Evolutionary conservation across 2,329 filamentous ascomycete species (phyloP), one percentile per base, ranked within the genome.

Genomic region (Xylariaceae sp.): DNA sequence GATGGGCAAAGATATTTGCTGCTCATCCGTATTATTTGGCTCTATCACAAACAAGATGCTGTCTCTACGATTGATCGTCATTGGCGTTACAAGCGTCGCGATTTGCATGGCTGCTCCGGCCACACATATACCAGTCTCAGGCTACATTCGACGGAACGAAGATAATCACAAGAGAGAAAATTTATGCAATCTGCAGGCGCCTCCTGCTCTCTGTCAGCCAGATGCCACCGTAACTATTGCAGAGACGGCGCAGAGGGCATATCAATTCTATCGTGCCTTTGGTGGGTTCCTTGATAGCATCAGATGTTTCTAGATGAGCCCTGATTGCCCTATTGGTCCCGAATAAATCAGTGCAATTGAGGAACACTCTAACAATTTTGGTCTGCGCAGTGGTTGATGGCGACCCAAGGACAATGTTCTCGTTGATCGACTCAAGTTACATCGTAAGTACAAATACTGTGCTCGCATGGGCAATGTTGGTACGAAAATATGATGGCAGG

Each of bases 241-340:
- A 49, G 65, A 71, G 60, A 70, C 68, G 12, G 69, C 69, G 1
- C 52, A 60, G 47, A 54, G 68, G 33, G 69, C 69, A 2, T 71
- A 71, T 58, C 55, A 68, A 42, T 71, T 71, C 61, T 71, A 71
- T 47, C 66, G 68, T 19, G 66, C 69, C 1, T 71, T 71, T 44
- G 66, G 22, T 27, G 22, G 4, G 22, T 27, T 27, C 22, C 22
- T 27, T 27, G 22, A 27, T 27, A 27, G n/a, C 22, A 7, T 27
- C 22, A 7, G 22, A 27, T 27, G 22, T 27, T 27, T 27, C 22
- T 27, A 27, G 22, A 27, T 5, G 22, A 27, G 22, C 22, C 22
- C 7, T 4, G 22, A 7, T 27, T 27, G 22, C 22, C 22, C 22
- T 27, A 27, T 27, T 27, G n/a, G n/a, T 27, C 22, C 7, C 22